Evolutionary conservation across 441 rosid species (phyloP).

Genomic region (Eutrema salsugineum): DNA sequence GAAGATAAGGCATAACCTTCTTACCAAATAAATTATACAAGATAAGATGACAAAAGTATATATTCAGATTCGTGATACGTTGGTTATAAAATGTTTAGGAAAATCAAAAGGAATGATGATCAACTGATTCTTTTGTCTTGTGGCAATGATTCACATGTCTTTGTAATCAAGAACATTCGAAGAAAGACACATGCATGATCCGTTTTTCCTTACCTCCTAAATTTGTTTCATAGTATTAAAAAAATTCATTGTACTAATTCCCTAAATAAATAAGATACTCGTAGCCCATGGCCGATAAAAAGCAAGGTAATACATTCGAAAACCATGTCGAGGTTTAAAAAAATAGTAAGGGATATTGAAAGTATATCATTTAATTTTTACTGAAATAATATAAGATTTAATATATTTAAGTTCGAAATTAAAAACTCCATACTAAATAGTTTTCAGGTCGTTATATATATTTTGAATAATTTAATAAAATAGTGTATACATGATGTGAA

Average conservation of each 20-base stretch:
- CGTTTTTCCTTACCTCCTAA: neutral
- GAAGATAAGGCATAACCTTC: conserved; percentile 28
- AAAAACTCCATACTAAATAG: neutral
- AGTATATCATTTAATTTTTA: neutral
- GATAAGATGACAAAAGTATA: conserved; percentile 25
- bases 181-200: conserved; percentile 9
- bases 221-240: neutral
- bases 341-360: neutral
- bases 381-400: neutral
- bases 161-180: conserved; percentile 25
- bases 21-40: conserved; percentile 18
- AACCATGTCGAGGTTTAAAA: neutral
- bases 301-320: neutral
- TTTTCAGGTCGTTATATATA: neutral
- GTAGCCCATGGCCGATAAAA: neutral
- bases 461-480: neutral
- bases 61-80: conserved; percentile 24
- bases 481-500: neutral
- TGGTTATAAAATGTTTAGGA: neutral
- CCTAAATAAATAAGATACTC: neutral
- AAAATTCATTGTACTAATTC: neutral
- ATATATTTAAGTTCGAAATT: neutral
- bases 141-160: conserved; percentile 22
- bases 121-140: conserved; percentile 13
- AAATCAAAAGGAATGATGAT: neutral